Conservation (phyloP, 768 basidiomycete genomes). For the Tricholoma saponaceum region DNA sequence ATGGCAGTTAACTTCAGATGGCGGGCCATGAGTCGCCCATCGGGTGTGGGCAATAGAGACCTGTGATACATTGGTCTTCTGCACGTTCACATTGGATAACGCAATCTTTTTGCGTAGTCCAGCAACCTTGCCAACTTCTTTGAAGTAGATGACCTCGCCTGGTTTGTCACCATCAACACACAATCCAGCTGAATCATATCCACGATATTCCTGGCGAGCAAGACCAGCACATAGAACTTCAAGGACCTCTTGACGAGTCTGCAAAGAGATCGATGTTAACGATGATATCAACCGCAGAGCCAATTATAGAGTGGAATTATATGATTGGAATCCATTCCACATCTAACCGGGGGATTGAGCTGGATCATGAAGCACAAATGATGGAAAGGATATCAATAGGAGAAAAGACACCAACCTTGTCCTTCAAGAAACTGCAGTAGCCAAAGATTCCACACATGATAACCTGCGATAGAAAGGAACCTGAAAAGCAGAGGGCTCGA, state of each 20-base stretch:
- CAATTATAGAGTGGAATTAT: neutral
- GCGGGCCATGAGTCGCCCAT: slow-evolving; percentile 97
- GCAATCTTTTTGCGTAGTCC: slow-evolving; percentile 88
- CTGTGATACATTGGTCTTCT: slow-evolving; percentile 77
- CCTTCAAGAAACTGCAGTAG: slow-evolving; percentile 92
- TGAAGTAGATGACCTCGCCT: slow-evolving; percentile 79
- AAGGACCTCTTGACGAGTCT: slow-evolving; percentile 88
- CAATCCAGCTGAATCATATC: slow-evolving; percentile 93
- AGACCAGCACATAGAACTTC: slow-evolving; percentile 90
- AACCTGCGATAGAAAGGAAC: neutral
- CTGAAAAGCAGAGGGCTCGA: neutral
- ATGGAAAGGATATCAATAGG: neutral
- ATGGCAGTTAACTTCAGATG: slow-evolving; percentile 88
- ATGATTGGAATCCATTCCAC: neutral
- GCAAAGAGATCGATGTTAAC: slow-evolving; percentile 11
- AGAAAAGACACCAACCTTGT: slow-evolving; percentile 63
- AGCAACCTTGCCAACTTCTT: slow-evolving; percentile 97
- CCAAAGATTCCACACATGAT: slow-evolving; percentile 95
- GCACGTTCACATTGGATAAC: slow-evolving; percentile 61
- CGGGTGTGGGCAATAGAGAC: slow-evolving; percentile 98
- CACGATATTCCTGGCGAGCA: slow-evolving; percentile 94
- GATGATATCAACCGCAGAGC: slow-evolving; percentile 6
- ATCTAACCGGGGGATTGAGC: neutral
- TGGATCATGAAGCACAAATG: neutral
- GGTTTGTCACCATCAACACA: slow-evolving; percentile 89